A percentile compares a stretch with the other conserved stretches of the same genome.
These are phyloP conservation scores for Sporothrix sp. DNA, from an alignment of 2,329 filamentous ascomycete species.

Conservation along the genomic window DNA sequence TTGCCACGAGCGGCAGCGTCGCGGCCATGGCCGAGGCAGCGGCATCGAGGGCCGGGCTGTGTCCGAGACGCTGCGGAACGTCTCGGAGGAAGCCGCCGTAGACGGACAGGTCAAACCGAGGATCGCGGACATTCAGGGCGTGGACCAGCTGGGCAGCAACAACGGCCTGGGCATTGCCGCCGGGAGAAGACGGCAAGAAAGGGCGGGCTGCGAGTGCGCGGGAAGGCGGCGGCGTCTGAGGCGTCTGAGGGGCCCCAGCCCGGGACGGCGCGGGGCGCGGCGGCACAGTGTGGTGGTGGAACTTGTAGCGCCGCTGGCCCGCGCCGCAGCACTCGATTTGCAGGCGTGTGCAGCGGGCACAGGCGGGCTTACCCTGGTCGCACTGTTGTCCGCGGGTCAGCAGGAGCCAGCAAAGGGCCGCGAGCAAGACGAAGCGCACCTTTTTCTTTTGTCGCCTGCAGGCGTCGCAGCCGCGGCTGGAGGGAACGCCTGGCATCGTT, in stretches of 20 bases:
- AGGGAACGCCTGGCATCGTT: conserved; percentile 16
- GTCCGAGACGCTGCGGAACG: conserved; percentile 14
- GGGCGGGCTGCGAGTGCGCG: background rate
- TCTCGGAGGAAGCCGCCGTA: conserved; percentile 14
- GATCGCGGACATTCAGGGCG: conserved; percentile 12
- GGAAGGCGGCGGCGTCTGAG: too few species aligned
- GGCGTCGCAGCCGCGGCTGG: conserved; percentile 16
- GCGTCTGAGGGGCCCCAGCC: too few species aligned
- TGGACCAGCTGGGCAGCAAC: conserved; percentile 8
- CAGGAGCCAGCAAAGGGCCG: background rate
- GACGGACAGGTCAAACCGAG: conserved; percentile 15
- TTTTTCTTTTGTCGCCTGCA: conserved; percentile 19
- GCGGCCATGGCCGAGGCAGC: conserved; percentile 8
- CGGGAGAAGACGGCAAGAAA: background rate
- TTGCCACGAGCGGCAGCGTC: background rate
- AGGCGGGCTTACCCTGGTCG: conserved; percentile 14
- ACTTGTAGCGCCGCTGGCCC: conserved; percentile 16
- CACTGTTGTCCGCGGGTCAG: conserved; percentile 10
- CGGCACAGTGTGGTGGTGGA: conserved; percentile 12
- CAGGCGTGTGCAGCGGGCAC: conserved; percentile 13
- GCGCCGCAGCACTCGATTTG: conserved; percentile 13
- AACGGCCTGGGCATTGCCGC: background rate
- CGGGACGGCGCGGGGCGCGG: too few species aligned
- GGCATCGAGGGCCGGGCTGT: conserved; percentile 12
- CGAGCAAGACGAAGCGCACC: background rate